Evolutionary conservation across 2,329 filamentous ascomycete genomes (phyloP), one percentile per base, ranked within the genome.

Genomic region (Hymenoscyphus repandus): DNA sequence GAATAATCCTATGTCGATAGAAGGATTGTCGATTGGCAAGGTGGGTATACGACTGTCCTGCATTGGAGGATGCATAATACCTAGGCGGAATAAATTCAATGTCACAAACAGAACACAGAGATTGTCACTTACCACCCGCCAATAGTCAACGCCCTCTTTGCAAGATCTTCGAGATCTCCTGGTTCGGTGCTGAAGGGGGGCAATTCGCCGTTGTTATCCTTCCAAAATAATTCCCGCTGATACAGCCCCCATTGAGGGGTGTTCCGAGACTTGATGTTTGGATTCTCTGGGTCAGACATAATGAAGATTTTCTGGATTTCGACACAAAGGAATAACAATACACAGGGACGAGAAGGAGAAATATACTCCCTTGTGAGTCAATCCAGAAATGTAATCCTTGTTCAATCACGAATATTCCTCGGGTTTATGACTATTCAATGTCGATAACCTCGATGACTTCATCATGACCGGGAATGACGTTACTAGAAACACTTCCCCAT

Each of bases 11-110:
- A 67, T 83, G 80, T 1, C 79, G 73, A 67, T 78, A 82, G 69
- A 85, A 86, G 46, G 82, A 77, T 64, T 82, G 75, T 4, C 80
- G 74, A 64, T 85, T 85, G 18, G 76, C 77, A n/a, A 72, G 67
- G 54, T 75, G 72, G 2, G 71, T 74, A 58, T 70, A 71, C 0
- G 75, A 79, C 52, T 74, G 71, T 13, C 78, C 76, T 2, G 77
- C 77, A 58, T 81, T 82, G 52, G 72, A 79, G 11, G 77, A 79
- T 27, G 77, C 74, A 54, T 81, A 81, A 62, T 72, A 74, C 69
- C 69, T 61, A 11, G 11, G 18, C 4, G 48, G 27, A n/a, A 27
- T 13, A 2, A 36, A 10, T 15, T 6, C 6, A 12, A 38, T 33
- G 30, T 13, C 40, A 11, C n/a, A 33, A 34, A 5, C 15, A 32